phyloP scores from a whole-genome alignment of 257 asterid species.

The Ophiorrhiza pumila region DNA sequence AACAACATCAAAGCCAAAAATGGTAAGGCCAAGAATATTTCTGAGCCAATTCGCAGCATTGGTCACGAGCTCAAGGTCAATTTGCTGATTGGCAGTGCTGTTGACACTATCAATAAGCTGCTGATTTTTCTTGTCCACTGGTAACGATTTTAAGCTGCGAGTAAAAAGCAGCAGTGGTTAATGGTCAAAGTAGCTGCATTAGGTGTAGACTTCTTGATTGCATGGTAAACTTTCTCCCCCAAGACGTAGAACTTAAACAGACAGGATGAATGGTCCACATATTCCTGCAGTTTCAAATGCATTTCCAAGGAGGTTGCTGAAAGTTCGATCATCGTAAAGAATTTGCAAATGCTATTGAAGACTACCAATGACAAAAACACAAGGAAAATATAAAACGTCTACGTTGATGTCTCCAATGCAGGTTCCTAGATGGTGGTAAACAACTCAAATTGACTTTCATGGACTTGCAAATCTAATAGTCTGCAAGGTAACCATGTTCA shows the following conservation, averaged over 20 bases:
- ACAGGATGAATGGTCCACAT: slow-evolving; percentile 88
- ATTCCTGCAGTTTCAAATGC: slow-evolving; percentile 58
- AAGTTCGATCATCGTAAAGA: background rate
- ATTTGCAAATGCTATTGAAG: background rate
- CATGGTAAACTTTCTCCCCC: slow-evolving; percentile 71
- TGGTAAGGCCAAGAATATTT: slow-evolving; percentile 63
- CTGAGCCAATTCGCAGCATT: slow-evolving; percentile 73
- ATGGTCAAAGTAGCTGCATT: slow-evolving; percentile 51
- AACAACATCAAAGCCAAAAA: slow-evolving; percentile 88
- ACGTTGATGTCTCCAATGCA: too few relatives aligned
- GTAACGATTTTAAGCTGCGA: slow-evolving; percentile 86
- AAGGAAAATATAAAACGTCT: too few relatives aligned
- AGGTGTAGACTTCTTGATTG: slow-evolving; percentile 85
- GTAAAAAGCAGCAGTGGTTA: slow-evolving; percentile 6
- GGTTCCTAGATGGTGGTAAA: too few relatives aligned
- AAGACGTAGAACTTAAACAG: slow-evolving; percentile 82
- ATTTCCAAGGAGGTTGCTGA: background rate
- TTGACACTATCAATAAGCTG: too few relatives aligned
- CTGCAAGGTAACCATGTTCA: too few relatives aligned
- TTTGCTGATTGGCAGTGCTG: slow-evolving; percentile 35
- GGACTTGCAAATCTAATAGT: too few relatives aligned
- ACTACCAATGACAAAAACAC: background rate
- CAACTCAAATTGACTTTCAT: too few relatives aligned
- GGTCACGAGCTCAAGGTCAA: slow-evolving; percentile 70
- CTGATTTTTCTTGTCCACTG: slow-evolving; percentile 49